Base-by-base conservation (phyloP, 805 yeast genomes). In the Sugiyamaella boreocaroliniensis region DNA sequence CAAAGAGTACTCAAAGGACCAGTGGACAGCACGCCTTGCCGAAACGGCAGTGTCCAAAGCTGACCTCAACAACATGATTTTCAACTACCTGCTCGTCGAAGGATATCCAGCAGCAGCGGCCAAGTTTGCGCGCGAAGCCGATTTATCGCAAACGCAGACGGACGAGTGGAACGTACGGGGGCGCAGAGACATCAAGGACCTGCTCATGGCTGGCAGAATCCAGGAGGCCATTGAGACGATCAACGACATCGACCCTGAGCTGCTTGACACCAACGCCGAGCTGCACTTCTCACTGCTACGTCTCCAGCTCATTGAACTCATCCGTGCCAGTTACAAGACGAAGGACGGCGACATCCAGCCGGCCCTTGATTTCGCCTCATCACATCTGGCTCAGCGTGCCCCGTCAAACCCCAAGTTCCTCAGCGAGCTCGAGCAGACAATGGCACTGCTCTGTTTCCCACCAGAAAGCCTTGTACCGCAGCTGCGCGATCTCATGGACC, bases 301-400 rank as follows among this genome's bases (percentile, higher is more conserved):
- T 48, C 71, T 89, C 57, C 85, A 84, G 61, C 71, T 90, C 58
- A 82, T 89, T 40, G 97, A 90, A 67, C 81, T 86, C 80, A 88
- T 89, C 40, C 70, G 92, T 40, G 64, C 64, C n/a, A 80, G 81
- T 43, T 70, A 73, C 47, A 55, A 63, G 11, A 59, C 66, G 40
- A 54, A 59, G 14, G 58, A 56, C 2, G 61, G 53, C 2, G 65
- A 54, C 37, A 56, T 58, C 41, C 57, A 59, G 48, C 60, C 58
- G 18, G 62, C 60, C 6, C 53, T 72, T 18, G 65, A 63, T 37
- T 71, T 71, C 60, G 75, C 75, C 0, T 54, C 69, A n/a, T 54
- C 61, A 11, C 69, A 70, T 40, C 66, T 86, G 56, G 79, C 87
- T 4, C 73, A 74, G 56, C 80, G 83, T 54, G 74, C 85, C 1